These are phyloP conservation scores for Dioscorea alata DNA, from an alignment of 106 monocot genomes.

Conservation along the genomic window DNA sequence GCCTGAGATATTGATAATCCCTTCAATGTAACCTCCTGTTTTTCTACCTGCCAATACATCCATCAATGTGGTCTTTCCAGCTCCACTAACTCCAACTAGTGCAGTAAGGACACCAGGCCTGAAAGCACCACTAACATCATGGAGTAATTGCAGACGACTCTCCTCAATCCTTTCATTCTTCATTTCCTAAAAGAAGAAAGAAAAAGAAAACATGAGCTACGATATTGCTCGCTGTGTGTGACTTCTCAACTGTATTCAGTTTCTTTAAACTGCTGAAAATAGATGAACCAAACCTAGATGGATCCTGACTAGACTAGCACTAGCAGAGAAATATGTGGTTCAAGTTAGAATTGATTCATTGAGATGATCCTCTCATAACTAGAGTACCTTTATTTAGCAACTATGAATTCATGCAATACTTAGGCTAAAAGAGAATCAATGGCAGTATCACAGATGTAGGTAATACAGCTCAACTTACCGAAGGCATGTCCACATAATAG, in stretches of 20 bases:
- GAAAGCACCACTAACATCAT: conserved; percentile 80
- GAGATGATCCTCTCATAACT: too few relatives aligned
- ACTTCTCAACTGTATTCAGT: too few relatives aligned
- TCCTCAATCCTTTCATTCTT: conserved; percentile 42
- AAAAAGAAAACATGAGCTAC: background rate
- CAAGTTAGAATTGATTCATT: too few relatives aligned
- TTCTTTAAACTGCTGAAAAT: too few relatives aligned
- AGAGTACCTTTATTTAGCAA: too few relatives aligned
- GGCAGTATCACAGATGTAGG: too few relatives aligned
- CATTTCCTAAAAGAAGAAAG: conserved; percentile 58
- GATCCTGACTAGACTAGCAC: too few relatives aligned
- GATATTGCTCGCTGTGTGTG: too few relatives aligned
- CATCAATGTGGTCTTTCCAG: conserved; percentile 94
- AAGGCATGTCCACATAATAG: conserved; percentile 89
- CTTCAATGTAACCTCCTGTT: conserved; percentile 82
- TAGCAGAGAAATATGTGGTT: too few relatives aligned
- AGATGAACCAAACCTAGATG: too few relatives aligned
- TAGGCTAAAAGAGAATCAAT: too few relatives aligned
- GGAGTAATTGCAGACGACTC: conserved; percentile 59
- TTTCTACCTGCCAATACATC: conserved; percentile 95
- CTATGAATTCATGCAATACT: too few relatives aligned
- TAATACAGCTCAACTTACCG: conserved; percentile 34
- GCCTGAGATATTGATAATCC: conserved; percentile 70
- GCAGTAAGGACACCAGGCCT: conserved; percentile 85
- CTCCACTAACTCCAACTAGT: conserved; percentile 96